Evolutionary conservation across 1,139 yeast species (phyloP), one percentile per base, ranked within the genome.

Genomic region (Kodamaea suecica): DNA sequence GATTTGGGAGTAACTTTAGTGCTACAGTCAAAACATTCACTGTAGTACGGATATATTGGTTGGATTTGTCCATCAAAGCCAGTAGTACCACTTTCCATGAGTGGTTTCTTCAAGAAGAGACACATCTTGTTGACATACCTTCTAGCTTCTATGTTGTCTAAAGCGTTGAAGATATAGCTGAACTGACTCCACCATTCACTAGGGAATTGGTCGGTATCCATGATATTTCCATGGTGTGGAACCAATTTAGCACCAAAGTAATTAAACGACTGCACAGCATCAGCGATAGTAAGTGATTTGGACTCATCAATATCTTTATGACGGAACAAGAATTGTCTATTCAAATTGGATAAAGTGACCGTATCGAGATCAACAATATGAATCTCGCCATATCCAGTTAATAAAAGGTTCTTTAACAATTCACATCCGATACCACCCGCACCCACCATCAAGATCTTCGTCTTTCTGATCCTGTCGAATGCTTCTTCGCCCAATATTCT

Each of bases 361-460:
- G 97, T 92, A 57, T 94, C 99, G 39, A 94, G 70, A 58, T 94
- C 99, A 14, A 90, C 94, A 17, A 94, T 74, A 52, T 90, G 96
- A 37, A 94, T 83, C 50, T 86, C 95, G 3, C 95, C 94, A 48
- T 84, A 83, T 3, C 95, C 95, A 47, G 87, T 73, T 44, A 90
- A 63, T 5, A 88, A 80, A 35, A 94, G 67, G 53, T 94, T 86
- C 55, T 94, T 94, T 40, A 94, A 67, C 27, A 94, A 66, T 58
- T 94, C 99, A 58, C 97, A 94, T 4, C 99, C 99, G 45, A 94
- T 90, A n/a, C 99, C 99, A 19, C 99, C 99, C 1, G 98, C 97
- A 3, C 99, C 98, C 1, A 94, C 96, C 66, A 94, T 69, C 31
- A 94, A 66, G 14, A 92, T 88, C 42, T 73, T 80, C n/a, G 84